These are phyloP conservation scores for Artomyces pyxidatus DNA, from an alignment of 768 basidiomycete genomes.

Conservation along the genomic window DNA sequence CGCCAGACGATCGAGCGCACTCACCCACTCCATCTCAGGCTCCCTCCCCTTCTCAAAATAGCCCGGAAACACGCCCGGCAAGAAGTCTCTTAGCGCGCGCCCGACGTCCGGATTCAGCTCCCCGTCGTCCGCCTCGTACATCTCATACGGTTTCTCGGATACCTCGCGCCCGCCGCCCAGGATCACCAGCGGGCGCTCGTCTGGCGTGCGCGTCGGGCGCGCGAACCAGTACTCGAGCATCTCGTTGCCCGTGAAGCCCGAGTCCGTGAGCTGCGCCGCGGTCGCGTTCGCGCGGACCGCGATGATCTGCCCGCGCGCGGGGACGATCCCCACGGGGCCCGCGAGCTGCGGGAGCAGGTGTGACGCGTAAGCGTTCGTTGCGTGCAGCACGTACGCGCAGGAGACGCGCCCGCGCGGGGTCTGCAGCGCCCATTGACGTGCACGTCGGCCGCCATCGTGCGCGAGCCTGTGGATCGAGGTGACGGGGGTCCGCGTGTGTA, in stretches of 20 bases:
- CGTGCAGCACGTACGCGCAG: slow-evolving; percentile 68
- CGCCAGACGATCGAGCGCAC: slow-evolving; percentile 13
- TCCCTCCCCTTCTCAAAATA: slow-evolving; percentile 39
- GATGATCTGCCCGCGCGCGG: slow-evolving; percentile 64
- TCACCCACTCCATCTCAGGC: slow-evolving; percentile 79
- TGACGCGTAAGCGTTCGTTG: slow-evolving; percentile 79
- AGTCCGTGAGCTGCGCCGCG: slow-evolving; percentile 30
- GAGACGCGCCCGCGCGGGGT: slow-evolving; percentile 61
- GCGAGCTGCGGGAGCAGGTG: slow-evolving; percentile 66
- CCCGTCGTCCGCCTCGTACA: slow-evolving; percentile 51
- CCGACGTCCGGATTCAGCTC: slow-evolving; percentile 40
- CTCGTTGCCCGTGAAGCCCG: slow-evolving; percentile 30
- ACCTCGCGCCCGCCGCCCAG: slow-evolving; percentile 61
- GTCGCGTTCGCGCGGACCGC: slow-evolving; percentile 35
- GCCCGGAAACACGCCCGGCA: slow-evolving; percentile 50
- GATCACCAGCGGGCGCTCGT: slow-evolving; percentile 50
- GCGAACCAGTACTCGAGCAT: slow-evolving; percentile 80
- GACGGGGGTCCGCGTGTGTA: slow-evolving; percentile 74
- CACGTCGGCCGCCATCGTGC: slow-evolving; percentile 4
- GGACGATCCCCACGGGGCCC: slow-evolving; percentile 50
- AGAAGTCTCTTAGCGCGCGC: slow-evolving; percentile 43
- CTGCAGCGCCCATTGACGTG: slow-evolving; percentile 41
- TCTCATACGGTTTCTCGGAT: slow-evolving; percentile 37
- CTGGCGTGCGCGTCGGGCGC: slow-evolving; percentile 33
- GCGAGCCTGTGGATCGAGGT: slow-evolving; percentile 29